Evolutionary conservation across 345 rosid species (phyloP), one percentile per base, ranked within the genome.

Genomic region (Physaria fendleri): DNA sequence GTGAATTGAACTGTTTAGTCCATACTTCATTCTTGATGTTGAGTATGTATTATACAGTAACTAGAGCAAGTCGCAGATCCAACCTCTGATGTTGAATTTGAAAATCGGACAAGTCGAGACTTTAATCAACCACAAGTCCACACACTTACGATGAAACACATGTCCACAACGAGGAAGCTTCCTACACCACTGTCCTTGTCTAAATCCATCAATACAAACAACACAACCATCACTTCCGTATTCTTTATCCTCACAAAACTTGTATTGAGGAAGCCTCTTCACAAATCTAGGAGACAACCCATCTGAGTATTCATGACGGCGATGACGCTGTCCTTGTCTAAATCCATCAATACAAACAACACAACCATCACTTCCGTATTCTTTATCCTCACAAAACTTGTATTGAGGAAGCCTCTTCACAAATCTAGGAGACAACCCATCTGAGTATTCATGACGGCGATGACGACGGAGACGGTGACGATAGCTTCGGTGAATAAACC

Each of bases 161-260:
- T 92, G 98, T 6, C 93, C 90, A 30, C 98, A 92, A 3, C 72
- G 76, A n/a, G 29, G 62, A 9, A 92, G 77, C 25, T 56, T 71
- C 62, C 98, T 54, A 69, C 98, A 92, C 95, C 93, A 83, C 70
- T 92, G 94, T 6, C 94, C 97, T 52, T 71, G 79, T 66, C 66
- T 77, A 20, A 88, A 73, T 44, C 65, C 87, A 4, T 93, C 94
- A 57, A 93, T 71, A 52, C 98, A 91, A 8, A 91, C 77, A 18
- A 79, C 93, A 44, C 99, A 93, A 28, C 74, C 82, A 17, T 76
- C 82, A 13, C 56, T 60, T 33, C 76, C 78, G n/a, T 22, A 62
- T 18, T 44, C 56, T 12, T 21, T 14, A 9, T 64, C 16, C 18
- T 41, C 68, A 6, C 62, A 55, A 63, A 73, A 77, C 59, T 66